Evolutionary conservation across 148 eudicot species (phyloP).

Genomic region (Arctostaphylos glauca): DNA sequence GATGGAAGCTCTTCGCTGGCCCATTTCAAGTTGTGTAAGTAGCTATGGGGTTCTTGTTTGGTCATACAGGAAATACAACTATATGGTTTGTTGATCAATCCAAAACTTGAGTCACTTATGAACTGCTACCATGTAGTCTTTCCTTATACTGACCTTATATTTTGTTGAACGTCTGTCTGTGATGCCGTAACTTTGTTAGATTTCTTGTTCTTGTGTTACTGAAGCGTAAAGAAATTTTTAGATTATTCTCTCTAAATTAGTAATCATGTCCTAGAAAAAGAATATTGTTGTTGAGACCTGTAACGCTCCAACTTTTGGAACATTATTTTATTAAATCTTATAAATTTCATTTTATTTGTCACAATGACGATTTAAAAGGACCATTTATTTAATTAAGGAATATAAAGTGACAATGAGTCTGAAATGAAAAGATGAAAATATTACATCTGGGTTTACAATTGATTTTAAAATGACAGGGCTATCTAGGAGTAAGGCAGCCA

Average conservation of each 20-base stretch:
- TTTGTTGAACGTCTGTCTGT: background rate
- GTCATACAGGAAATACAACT: background rate
- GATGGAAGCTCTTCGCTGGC: slow-evolving; percentile 18
- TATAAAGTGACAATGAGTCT: too few relatives aligned
- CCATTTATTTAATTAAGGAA: too few relatives aligned
- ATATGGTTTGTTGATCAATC: background rate
- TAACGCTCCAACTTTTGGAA: too few relatives aligned
- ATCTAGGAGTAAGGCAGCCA: too few relatives aligned
- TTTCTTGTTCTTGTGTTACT: background rate
- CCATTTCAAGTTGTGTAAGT: slow-evolving; percentile 22
- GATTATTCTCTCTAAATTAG: background rate
- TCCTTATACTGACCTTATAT: background rate
- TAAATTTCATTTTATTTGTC: too few relatives aligned
- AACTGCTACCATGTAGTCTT: background rate
- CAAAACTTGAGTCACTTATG: background rate
- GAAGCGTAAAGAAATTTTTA: background rate
- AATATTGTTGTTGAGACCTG: too few relatives aligned
- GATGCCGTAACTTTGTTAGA: background rate
- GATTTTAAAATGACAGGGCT: too few relatives aligned
- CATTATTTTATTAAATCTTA: too few relatives aligned
- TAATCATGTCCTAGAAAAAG: background rate
- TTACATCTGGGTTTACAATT: too few relatives aligned
- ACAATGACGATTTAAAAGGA: too few relatives aligned
- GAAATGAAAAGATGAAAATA: too few relatives aligned
- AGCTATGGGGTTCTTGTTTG: background rate